Evolutionary conservation across 2,329 filamentous ascomycete genomes (phyloP).

Genomic region (Fusarium verrucosum): DNA sequence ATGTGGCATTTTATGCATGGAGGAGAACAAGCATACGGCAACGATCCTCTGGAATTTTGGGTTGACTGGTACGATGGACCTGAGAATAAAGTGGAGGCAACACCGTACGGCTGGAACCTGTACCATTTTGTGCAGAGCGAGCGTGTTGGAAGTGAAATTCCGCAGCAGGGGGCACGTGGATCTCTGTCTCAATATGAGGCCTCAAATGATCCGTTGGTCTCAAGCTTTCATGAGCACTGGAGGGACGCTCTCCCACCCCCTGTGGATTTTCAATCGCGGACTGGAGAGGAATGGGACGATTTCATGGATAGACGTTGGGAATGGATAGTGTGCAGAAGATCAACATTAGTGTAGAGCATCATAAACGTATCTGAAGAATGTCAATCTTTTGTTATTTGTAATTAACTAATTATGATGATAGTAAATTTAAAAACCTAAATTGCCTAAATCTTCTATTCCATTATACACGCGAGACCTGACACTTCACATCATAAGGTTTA

Average conservation of each 20-base stretch:
- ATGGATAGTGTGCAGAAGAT: too few relatives aligned
- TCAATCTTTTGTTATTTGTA: too few relatives aligned
- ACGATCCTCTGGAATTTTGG: conserved; percentile 18
- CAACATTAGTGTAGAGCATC: too few relatives aligned
- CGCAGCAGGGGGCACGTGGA: not conserved
- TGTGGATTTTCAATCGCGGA: not conserved
- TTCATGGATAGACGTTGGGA: too few relatives aligned
- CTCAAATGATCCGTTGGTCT: not conserved
- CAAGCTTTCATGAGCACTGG: not conserved
- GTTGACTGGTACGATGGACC: not conserved
- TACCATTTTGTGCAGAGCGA: not conserved
- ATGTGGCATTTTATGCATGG: conserved; percentile 6
- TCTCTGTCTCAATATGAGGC: not conserved
- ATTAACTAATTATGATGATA: too few relatives aligned
- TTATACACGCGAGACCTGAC: too few relatives aligned
- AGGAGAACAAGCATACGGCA: not conserved
- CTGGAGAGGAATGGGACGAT: too few relatives aligned
- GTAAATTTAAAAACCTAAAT: too few relatives aligned
- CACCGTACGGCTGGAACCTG: conserved; percentile 12
- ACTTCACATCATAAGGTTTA: too few relatives aligned
- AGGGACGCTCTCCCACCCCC: not conserved
- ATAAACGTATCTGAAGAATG: too few relatives aligned
- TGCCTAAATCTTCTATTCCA: too few relatives aligned
- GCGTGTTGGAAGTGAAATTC: not conserved
- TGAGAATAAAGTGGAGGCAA: not conserved